Evolutionary conservation across 768 basidiomycete genomes (phyloP), one percentile per base, ranked within the genome.

Genomic region (Macrolepiota fuliginosa): DNA sequence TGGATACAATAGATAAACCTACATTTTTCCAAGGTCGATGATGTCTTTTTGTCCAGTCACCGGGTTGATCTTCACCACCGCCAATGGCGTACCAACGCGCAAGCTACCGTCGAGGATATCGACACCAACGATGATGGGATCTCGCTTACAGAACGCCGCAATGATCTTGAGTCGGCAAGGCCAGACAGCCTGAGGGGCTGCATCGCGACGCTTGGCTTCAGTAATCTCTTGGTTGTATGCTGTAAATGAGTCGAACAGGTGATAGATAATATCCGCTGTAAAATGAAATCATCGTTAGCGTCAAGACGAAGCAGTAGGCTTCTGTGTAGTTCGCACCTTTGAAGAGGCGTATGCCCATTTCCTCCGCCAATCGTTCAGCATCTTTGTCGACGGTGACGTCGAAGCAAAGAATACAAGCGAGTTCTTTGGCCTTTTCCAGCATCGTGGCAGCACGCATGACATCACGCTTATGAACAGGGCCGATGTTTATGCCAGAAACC

Each of bases 201-300:
- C 94, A 71, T 95, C 96, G 66, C 79, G 84, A 40, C 92, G 84
- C 74, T 94, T 96, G n/a, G 92, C 93, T 73, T 97, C 96, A 61
- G 82, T 81, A 57, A 98, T 94, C 75, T 94, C 92, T 62, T 83
- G 83, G 71, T 96, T 96, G 75, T 98, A 98, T 1, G 88, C 91
- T 46, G 88, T 97, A 79, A 98, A 98, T 15, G 94, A 86, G 70
- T 98, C 96, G 71, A 98, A 98, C 49, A 99, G 77, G 72, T 98
- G 96, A 74, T 99, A 99, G 67, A 99, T 98, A 72, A 98, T 98
- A 74, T 97, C 95, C 64, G 96, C 96, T 98, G 72, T 27, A 64
- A 29, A 62, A 52, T 66, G 25, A 69, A 61, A 32, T 25, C 15
- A 40, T 36, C 2, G 53, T 63, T 35, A 64, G 37, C 36, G 29